Conservation (phyloP, 768 basidiomycete genomes). For the Pulveroboletus sp. region DNA sequence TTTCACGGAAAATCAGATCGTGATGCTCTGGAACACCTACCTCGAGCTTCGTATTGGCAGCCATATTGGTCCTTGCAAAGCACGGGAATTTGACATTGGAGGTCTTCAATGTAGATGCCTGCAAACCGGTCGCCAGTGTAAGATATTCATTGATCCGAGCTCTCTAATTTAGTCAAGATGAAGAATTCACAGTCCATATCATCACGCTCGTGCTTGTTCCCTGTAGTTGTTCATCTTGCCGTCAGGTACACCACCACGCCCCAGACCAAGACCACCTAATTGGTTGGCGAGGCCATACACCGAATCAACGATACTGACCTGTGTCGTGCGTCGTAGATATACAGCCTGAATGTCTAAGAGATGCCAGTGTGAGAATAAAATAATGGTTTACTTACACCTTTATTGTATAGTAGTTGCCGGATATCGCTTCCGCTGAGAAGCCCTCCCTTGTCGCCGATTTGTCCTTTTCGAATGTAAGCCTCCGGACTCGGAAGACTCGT, state of each 20-base stretch:
- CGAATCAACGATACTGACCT: no score
- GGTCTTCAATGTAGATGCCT: constrained; percentile 90
- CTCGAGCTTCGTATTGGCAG: constrained; percentile 95
- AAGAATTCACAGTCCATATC: constrained; percentile 85
- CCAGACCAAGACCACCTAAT: constrained; percentile 57
- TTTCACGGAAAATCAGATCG: constrained; percentile 99
- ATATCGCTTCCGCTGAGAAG: no score
- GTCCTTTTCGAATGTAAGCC: no score
- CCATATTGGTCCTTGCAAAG: constrained; percentile 99
- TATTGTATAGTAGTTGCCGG: no score
- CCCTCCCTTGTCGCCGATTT: no score
- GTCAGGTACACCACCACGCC: constrained; percentile 55
- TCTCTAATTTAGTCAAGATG: background rate
- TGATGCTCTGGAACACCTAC: constrained; percentile 93
- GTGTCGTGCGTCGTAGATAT: no score
- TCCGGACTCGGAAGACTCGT: no score
- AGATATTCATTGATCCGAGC: background rate
- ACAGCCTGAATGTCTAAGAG: no score
- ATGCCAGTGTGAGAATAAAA: no score
- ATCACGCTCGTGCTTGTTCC: constrained; percentile 94
- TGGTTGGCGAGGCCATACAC: constrained; percentile 44
- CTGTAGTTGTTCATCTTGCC: constrained; percentile 87
- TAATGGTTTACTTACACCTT: no score
- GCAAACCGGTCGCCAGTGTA: constrained; percentile 93
- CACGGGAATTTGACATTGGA: constrained; percentile 89